Base-by-base conservation (phyloP, 768 basidiomycete genomes). In the Amanita fuliginea region DNA sequence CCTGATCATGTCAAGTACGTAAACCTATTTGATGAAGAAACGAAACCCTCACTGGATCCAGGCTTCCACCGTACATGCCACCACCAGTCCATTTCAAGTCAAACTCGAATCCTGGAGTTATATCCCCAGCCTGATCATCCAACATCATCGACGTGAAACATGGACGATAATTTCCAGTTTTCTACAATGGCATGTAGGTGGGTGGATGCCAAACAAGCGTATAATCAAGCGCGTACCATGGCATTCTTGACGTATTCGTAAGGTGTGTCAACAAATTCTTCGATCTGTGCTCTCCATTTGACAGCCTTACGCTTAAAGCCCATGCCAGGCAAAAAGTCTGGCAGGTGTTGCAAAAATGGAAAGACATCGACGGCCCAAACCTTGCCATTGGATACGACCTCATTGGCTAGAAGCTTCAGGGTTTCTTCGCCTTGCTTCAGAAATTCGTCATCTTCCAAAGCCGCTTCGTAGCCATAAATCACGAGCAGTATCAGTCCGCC, bases 81-180 rank as follows among this genome's bases (percentile, higher is more conserved):
- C 86, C 86, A 14, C 86, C 86, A 1, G 83, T 78, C 82, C 84
- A 85, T 51, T 83, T 81, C 41, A 87, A 67, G 55, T 88, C 85
- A 53, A 78, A 79, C 56, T 84, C 81, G 41, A 73, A 75, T 51
- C 72, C 58, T 5, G 69, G 61, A 30, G 61, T 63, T 37, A 62
- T 51, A 42, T 66, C 68, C 54, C 64, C 53, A 42, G 61, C 59
- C 32, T 68, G 61, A 35, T 76, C 73, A 37, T 80, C 79, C 10
- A 86, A 67, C n/a, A 86, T 64, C 6, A 75, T 79, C 1, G 74
- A 73, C 48, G 68, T 71, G 57, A 73, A 73, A 8, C 68, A 71
- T 6, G 8, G 68, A 70, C 6, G 64, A 64, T 65, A 65, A 21
- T 56, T 59, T 14, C 70, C 73, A 4, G 66, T 59, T 64, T 69